phyloP scores from a whole-genome alignment of 257 asterid genomes.

The Eustoma russellianum region DNA sequence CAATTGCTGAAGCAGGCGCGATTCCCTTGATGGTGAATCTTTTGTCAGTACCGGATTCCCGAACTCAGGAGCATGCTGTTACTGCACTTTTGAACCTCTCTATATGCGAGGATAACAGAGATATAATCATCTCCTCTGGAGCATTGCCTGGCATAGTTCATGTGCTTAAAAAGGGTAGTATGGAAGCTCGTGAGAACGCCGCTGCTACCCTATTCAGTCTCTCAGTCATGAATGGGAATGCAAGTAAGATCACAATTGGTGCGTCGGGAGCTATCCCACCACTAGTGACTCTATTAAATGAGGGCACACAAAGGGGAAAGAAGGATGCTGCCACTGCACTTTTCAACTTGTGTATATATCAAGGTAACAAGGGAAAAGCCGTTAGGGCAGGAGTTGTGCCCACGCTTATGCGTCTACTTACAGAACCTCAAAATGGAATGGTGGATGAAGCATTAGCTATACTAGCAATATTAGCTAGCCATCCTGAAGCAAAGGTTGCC shows the following conservation, averaged over 20 bases:
- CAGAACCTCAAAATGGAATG: conserved; percentile 74
- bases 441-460: conserved; percentile 91
- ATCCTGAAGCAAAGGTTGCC: conserved; percentile 66
- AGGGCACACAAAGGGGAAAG: conserved; percentile 82
- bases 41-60: conserved; percentile 68
- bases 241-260: conserved; percentile 77
- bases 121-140: conserved; percentile 59
- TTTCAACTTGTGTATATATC: conserved; percentile 90
- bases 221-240: conserved; percentile 59
- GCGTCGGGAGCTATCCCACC: conserved; percentile 89
- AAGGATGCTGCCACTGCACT: conserved; percentile 94
- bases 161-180: conserved; percentile 77
- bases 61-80: conserved; percentile 90
- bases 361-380: conserved; percentile 90
- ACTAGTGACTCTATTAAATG: conserved; percentile 55
- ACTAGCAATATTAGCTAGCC: conserved; percentile 78
- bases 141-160: conserved; percentile 92
- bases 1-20: conserved; percentile 98
- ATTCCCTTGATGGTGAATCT: conserved; percentile 74
- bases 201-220: conserved; percentile 94
- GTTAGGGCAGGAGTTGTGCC: conserved; percentile 89
- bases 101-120: conserved; percentile 81
- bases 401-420: conserved; percentile 65
- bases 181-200: conserved; percentile 94
- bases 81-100: conserved; percentile 96